phyloP scores from a whole-genome alignment of 257 asterid genomes.

The Voacanga thouarsii region DNA sequence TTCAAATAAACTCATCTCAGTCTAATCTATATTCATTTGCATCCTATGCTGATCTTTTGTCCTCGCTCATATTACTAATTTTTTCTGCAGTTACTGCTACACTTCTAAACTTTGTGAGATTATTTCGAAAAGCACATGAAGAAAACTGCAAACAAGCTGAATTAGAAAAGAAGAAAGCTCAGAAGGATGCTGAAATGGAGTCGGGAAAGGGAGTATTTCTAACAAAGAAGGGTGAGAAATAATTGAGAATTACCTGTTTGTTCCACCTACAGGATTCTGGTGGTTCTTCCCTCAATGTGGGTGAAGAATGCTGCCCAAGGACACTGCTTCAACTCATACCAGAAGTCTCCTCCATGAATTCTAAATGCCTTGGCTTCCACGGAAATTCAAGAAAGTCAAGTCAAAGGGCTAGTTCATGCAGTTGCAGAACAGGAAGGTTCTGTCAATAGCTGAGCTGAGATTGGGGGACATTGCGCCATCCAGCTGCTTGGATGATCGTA shows the following conservation, averaged over 20 bases:
- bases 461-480: conserved; percentile 17
- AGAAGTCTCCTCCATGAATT: conserved; percentile 21
- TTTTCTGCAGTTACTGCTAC: conserved; percentile 75
- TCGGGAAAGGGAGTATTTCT: conserved; percentile 54
- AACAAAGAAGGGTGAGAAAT: conserved; percentile 50
- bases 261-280: conserved; percentile 18
- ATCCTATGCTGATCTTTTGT: neutral
- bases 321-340: conserved; percentile 22
- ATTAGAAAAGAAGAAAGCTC: conserved; percentile 93
- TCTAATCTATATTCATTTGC: too few relatives aligned
- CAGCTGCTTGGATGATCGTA: conserved; percentile 31
- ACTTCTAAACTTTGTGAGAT: conserved; percentile 84
- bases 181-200: conserved; percentile 82
- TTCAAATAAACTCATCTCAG: too few relatives aligned
- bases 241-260: conserved; percentile 31
- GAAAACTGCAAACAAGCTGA: conserved; percentile 94
- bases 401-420: conserved; percentile 31
- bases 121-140: conserved; percentile 89
- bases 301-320: conserved; percentile 5
- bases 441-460: conserved; percentile 27
- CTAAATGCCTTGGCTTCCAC: conserved; percentile 27
- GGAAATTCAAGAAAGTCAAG: conserved; percentile 22
- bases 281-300: conserved; percentile 19
- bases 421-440: conserved; percentile 33
- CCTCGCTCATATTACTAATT: neutral